A percentile compares a stretch with the other conserved stretches of the same genome.
Conservation (phyloP, 2,329 filamentous ascomycete species). For the Trichophyton rubrum region DNA sequence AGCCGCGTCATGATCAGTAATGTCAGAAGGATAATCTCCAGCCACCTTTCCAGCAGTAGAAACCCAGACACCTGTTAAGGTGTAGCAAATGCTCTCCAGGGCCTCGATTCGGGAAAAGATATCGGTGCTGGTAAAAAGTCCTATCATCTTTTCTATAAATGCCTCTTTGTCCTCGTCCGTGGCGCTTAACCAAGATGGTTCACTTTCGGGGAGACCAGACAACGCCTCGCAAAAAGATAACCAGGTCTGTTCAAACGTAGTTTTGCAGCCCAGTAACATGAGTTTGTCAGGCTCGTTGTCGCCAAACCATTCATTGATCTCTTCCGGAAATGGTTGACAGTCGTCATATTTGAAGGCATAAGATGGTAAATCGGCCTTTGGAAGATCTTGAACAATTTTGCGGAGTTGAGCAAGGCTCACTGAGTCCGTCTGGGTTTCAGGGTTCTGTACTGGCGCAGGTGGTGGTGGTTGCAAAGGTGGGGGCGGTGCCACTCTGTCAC, state of each 20-base stretch:
- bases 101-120: slow-evolving; percentile 33
- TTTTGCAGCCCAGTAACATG: slow-evolving; percentile 61
- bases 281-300: slow-evolving; percentile 79
- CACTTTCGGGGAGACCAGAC: slow-evolving; percentile 24
- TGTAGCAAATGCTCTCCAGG: slow-evolving; percentile 36
- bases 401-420: slow-evolving; percentile 62
- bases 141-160: slow-evolving; percentile 30
- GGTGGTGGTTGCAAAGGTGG: slow-evolving; percentile 31
- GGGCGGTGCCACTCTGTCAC: slow-evolving; percentile 29
- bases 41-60: slow-evolving; percentile 45
- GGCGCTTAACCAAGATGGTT: slow-evolving; percentile 54
- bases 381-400: slow-evolving; percentile 61
- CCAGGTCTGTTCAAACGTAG: slow-evolving; percentile 69
- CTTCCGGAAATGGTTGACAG: slow-evolving; percentile 62
- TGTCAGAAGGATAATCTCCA: slow-evolving; percentile 22
- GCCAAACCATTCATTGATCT: slow-evolving; percentile 95
- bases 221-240: slow-evolving; percentile 36
- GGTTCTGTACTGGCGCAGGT: slow-evolving; percentile 29
- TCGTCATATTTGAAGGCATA: slow-evolving; percentile 83
- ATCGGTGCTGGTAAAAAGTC: slow-evolving; percentile 28
- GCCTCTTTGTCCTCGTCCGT: slow-evolving; percentile 38
- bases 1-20: slow-evolving; percentile 25
- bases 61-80: slow-evolving; percentile 58
- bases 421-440: slow-evolving; percentile 46
- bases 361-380: slow-evolving; percentile 52